Conservation (phyloP, 163 green algal species). For the Volvox carteri region DNA sequence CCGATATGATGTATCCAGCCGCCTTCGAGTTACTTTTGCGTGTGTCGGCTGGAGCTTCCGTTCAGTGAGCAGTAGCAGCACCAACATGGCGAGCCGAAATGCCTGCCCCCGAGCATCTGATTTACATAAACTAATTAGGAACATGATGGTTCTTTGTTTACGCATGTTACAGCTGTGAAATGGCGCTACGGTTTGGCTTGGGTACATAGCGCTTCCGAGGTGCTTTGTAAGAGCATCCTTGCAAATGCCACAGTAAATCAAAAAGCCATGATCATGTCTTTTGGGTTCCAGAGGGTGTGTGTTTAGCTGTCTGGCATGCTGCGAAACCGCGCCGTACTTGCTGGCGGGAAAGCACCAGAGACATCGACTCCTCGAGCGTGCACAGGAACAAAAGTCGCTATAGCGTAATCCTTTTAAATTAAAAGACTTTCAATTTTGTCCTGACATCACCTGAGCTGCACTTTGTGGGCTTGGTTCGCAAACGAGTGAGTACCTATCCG, state of each 20-base stretch:
- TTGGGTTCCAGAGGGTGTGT: too few species aligned
- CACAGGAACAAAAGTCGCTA: too few species aligned
- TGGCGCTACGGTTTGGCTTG: background rate
- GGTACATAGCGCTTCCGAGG: background rate
- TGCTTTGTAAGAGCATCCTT: background rate
- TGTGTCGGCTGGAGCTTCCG: background rate
- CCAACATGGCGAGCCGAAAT: background rate
- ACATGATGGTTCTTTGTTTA: background rate
- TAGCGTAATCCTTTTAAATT: too few species aligned
- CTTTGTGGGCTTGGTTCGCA: too few species aligned
- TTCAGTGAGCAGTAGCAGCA: background rate
- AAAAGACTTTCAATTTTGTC: too few species aligned
- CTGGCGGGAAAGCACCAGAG: background rate
- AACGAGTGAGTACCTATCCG: too few species aligned
- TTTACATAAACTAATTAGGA: background rate
- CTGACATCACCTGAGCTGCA: too few species aligned
- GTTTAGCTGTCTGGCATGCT: background rate
- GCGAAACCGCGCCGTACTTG: background rate
- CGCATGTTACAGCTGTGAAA: too few species aligned
- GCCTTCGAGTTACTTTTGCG: background rate
- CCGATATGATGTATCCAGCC: conserved; percentile 15
- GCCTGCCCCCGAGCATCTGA: background rate
- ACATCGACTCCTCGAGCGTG: too few species aligned
- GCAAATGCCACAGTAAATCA: too few species aligned
- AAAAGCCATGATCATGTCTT: too few species aligned